These are phyloP conservation scores for Westerdykella ornata DNA, from an alignment of 2,329 filamentous ascomycete species.

Conservation along the genomic window DNA sequence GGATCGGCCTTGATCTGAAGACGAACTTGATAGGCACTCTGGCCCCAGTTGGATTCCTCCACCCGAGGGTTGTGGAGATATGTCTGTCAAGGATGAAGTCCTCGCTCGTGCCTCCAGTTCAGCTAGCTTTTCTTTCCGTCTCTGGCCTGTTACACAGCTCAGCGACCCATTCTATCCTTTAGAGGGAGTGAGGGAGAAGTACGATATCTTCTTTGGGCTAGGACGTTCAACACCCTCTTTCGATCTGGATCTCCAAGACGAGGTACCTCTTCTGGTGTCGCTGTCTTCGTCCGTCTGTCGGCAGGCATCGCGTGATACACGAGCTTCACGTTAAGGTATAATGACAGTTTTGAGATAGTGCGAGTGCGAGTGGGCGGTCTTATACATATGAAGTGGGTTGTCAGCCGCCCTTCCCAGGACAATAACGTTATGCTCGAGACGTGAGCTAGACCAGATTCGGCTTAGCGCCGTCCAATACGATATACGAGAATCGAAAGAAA, in stretches of 20 bases:
- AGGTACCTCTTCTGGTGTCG: slow-evolving; percentile 17
- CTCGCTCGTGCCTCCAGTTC: slow-evolving; percentile 20
- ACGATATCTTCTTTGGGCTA: slow-evolving; percentile 30
- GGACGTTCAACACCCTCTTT: slow-evolving; percentile 26
- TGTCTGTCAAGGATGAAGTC: background rate
- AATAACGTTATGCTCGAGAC: slow-evolving; percentile 25
- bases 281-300: slow-evolving; percentile 15
- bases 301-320: slow-evolving; percentile 19
- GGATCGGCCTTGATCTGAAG: background rate
- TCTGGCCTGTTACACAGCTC: slow-evolving; percentile 14
- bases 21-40: background rate
- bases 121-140: slow-evolving; percentile 20
- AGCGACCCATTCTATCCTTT: background rate
- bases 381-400: background rate
- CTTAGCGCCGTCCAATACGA: slow-evolving; percentile 1
- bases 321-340: slow-evolving; percentile 7
- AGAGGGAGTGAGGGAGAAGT: slow-evolving; percentile 1
- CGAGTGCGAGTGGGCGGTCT: background rate
- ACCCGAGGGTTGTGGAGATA: background rate
- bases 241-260: slow-evolving; percentile 23
- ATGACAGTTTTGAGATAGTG: background rate
- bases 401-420: background rate
- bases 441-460: slow-evolving; percentile 5
- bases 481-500: no score
- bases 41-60: slow-evolving; percentile 1